These are phyloP conservation scores for Apiotrichum domesticum DNA, from an alignment of 1,284 basidiomycete species.

Conservation along the genomic window DNA sequence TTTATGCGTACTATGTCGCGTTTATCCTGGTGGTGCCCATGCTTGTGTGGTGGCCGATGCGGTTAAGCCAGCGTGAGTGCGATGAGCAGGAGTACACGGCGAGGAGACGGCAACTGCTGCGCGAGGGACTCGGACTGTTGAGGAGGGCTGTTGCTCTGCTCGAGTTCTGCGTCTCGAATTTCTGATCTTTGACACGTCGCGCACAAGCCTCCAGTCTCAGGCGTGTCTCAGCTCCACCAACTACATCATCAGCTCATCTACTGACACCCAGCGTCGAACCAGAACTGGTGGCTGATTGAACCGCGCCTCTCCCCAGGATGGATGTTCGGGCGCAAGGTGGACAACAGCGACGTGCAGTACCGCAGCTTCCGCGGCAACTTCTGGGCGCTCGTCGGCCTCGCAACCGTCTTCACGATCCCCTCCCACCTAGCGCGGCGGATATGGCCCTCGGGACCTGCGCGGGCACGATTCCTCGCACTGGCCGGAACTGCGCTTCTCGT, in stretches of 20 bases:
- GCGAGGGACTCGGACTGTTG: no score
- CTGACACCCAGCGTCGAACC: constrained; percentile 45
- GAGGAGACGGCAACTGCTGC: no score
- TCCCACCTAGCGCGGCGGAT: constrained; percentile 22
- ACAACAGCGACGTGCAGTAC: constrained; percentile 80
- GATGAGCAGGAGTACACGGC: no score
- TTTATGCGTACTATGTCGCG: constrained; percentile 66
- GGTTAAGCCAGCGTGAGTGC: constrained; percentile 64
- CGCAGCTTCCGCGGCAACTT: constrained; percentile 72
- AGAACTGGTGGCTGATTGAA: constrained; percentile 64
- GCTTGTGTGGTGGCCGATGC: constrained; percentile 74
- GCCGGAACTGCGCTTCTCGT: constrained; percentile 66
- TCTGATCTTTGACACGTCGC: no score
- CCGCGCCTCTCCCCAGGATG: constrained; percentile 56
- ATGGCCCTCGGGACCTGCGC: neutral
- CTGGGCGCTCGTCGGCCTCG: constrained; percentile 56
- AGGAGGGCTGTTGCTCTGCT: no score
- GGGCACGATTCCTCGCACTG: constrained; percentile 45
- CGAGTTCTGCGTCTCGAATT: no score
- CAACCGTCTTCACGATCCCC: constrained; percentile 46
- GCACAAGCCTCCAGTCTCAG: no score
- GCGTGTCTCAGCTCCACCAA: no score
- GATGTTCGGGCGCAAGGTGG: constrained; percentile 54
- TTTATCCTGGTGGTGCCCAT: constrained; percentile 62
- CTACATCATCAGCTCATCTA: no score